phyloP scores from a whole-genome alignment of 345 rosid genomes.

The Gossypium longicalyx region DNA sequence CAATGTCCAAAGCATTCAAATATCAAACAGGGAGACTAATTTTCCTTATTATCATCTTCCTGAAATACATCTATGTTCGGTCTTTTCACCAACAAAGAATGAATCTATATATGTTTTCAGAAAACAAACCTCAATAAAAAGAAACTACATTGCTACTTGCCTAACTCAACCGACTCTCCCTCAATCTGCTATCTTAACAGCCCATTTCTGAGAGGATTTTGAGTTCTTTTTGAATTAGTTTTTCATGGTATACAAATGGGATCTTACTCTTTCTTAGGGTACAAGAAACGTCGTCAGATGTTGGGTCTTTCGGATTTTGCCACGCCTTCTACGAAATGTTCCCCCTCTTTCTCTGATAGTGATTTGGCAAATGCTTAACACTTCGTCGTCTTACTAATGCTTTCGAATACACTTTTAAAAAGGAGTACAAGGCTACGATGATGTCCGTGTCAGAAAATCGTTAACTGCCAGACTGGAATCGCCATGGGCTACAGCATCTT shows the following conservation, averaged over 20 bases:
- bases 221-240: background rate
- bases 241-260: constrained; percentile 20
- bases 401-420: background rate
- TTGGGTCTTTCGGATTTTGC: background rate
- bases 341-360: background rate
- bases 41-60: constrained; percentile 19
- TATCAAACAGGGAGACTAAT: background rate
- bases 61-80: constrained; percentile 6
- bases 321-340: background rate
- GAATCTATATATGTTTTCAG: constrained; percentile 7
- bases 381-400: constrained; percentile 7
- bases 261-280: constrained; percentile 20
- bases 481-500: constrained; percentile 93
- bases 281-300: constrained; percentile 12
- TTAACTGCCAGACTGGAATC: constrained; percentile 84
- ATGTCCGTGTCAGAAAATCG: constrained; percentile 72
- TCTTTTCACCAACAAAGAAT: constrained; percentile 22
- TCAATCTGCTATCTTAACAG: constrained; percentile 4
- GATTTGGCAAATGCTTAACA: background rate
- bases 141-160: background rate
- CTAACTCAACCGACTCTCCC: background rate
- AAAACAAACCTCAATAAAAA: background rate
- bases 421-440: constrained; percentile 14
- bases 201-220: background rate
- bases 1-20: too few relatives aligned